These are phyloP conservation scores for Ramalina peruviana DNA, from an alignment of 495 filamentous ascomycete species.

Conservation along the genomic window DNA sequence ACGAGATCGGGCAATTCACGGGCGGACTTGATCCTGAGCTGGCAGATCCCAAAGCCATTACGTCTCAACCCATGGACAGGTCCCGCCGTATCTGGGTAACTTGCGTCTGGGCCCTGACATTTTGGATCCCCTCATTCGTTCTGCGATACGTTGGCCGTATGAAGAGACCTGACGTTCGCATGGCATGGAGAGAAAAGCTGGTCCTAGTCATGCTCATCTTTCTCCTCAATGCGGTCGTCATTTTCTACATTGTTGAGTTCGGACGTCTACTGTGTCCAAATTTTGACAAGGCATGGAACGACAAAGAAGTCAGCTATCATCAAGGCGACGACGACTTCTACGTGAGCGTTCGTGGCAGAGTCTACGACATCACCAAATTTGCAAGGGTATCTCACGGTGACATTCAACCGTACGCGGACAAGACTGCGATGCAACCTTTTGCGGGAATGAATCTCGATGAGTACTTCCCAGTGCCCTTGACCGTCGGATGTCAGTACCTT, in stretches of 20 bases:
- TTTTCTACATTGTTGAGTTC: slow-evolving; percentile 88
- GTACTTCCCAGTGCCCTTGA: slow-evolving; percentile 76
- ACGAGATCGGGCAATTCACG: slow-evolving; percentile 39
- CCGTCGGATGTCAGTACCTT: slow-evolving; percentile 54
- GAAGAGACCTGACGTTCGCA: slow-evolving; percentile 91
- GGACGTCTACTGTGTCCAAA: slow-evolving; percentile 79
- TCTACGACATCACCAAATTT: slow-evolving; percentile 88
- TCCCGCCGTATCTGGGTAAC: slow-evolving; percentile 64
- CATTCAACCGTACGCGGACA: slow-evolving; percentile 34
- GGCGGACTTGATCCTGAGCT: slow-evolving; percentile 60
- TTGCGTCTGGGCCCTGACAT: slow-evolving; percentile 75
- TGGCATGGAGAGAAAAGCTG: slow-evolving; percentile 95
- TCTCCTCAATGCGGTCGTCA: slow-evolving; percentile 65
- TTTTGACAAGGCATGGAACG: slow-evolving; percentile 78
- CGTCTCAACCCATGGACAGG: slow-evolving; percentile 46
- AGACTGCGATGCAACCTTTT: slow-evolving; percentile 56
- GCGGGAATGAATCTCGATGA: slow-evolving; percentile 63
- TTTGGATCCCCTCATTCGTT: slow-evolving; percentile 84
- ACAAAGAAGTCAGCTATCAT: slow-evolving; percentile 57
- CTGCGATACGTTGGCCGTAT: slow-evolving; percentile 78
- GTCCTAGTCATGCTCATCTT: slow-evolving; percentile 69
- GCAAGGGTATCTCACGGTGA: slow-evolving; percentile 75
- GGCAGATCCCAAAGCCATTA: slow-evolving; percentile 60
- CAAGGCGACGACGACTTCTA: slow-evolving; percentile 63
- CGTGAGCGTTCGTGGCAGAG: slow-evolving; percentile 75